Evolutionary conservation across 2,329 filamentous ascomycete species (phyloP).

Genomic region (Claviceps sorghi): DNA sequence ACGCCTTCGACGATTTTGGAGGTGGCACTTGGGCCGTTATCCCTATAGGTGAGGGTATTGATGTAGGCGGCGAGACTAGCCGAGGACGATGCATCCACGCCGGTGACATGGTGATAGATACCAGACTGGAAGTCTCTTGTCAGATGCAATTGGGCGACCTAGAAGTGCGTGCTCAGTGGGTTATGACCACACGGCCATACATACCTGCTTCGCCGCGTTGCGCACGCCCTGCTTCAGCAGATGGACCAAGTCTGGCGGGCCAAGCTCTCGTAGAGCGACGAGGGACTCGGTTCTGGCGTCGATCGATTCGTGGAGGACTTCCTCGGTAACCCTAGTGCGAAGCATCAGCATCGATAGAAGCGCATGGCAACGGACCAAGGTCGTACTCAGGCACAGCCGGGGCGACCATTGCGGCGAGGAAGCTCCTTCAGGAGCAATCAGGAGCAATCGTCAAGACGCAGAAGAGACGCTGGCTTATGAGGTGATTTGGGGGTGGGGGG

Average conservation of each 20-base stretch:
- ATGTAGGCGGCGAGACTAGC: slow-evolving; percentile 96
- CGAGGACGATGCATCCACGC: slow-evolving; percentile 91
- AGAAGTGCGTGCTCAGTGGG: neutral
- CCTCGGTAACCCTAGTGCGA: slow-evolving; percentile 67
- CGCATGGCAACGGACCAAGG: neutral
- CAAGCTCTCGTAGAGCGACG: slow-evolving; percentile 73
- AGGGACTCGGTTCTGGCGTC: slow-evolving; percentile 86
- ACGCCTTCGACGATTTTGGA: slow-evolving; percentile 87
- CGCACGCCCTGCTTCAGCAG: slow-evolving; percentile 61
- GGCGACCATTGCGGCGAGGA: slow-evolving; percentile 45
- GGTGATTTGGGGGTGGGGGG: neutral
- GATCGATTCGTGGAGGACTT: slow-evolving; percentile 79
- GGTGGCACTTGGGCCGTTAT: slow-evolving; percentile 53
- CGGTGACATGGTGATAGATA: slow-evolving; percentile 95
- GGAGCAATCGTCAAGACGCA: neutral
- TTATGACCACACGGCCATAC: neutral
- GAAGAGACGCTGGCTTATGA: neutral
- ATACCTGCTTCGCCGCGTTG: slow-evolving; percentile 41
- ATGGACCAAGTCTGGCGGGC: slow-evolving; percentile 90
- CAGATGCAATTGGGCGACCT: slow-evolving; percentile 6
- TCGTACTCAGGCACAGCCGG: slow-evolving; percentile 63
- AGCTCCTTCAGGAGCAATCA: slow-evolving; percentile 4
- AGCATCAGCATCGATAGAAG: slow-evolving; percentile 10
- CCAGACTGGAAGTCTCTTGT: slow-evolving; percentile 45
- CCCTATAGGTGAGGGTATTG: slow-evolving; percentile 88